Evolutionary conservation across 352 stramenopile genomes (phyloP).

Genomic region (Nothophytophthora sp.): DNA sequence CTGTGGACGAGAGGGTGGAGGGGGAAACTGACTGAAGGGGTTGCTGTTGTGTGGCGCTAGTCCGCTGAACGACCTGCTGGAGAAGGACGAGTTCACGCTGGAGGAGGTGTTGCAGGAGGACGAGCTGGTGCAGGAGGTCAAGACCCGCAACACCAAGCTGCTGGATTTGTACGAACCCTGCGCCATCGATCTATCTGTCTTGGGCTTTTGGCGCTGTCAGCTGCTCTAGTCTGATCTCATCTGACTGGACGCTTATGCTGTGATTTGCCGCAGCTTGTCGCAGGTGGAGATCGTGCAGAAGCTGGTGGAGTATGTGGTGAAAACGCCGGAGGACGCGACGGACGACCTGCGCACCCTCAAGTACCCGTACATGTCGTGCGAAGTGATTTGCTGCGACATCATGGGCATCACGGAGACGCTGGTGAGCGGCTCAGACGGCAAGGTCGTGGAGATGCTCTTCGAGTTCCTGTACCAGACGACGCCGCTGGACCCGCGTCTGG

Average conservation of each 20-base stretch:
- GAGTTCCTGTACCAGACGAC: slow-evolving; percentile 84
- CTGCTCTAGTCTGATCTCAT: no score
- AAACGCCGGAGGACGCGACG: slow-evolving; percentile 41
- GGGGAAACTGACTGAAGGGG: not conserved
- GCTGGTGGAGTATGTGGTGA: slow-evolving; percentile 81
- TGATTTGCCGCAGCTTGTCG: slow-evolving; percentile 48
- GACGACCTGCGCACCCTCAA: slow-evolving; percentile 77
- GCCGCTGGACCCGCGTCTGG: slow-evolving; percentile 91
- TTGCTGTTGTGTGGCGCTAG: slow-evolving; percentile 24
- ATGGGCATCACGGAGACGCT: slow-evolving; percentile 92
- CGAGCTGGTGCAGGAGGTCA: slow-evolving; percentile 97
- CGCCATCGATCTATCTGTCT: slow-evolving; percentile 3
- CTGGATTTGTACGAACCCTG: slow-evolving; percentile 88
- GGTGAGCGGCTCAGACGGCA: slow-evolving; percentile 51
- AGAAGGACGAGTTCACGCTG: slow-evolving; percentile 93
- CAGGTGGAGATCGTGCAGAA: slow-evolving; percentile 66
- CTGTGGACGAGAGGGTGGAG: not conserved
- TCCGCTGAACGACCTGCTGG: slow-evolving; percentile 95
- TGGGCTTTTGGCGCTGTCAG: no score
- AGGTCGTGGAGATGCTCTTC: slow-evolving; percentile 92
- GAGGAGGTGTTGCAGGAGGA: slow-evolving; percentile 96
- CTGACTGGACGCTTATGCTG: not conserved
- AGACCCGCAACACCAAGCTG: slow-evolving; percentile 94
- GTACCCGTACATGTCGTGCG: slow-evolving; percentile 98
- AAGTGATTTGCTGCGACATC: slow-evolving; percentile 98